phyloP scores from a whole-genome alignment of 129 eudicot genomes.

The Saussurea involucrata region DNA sequence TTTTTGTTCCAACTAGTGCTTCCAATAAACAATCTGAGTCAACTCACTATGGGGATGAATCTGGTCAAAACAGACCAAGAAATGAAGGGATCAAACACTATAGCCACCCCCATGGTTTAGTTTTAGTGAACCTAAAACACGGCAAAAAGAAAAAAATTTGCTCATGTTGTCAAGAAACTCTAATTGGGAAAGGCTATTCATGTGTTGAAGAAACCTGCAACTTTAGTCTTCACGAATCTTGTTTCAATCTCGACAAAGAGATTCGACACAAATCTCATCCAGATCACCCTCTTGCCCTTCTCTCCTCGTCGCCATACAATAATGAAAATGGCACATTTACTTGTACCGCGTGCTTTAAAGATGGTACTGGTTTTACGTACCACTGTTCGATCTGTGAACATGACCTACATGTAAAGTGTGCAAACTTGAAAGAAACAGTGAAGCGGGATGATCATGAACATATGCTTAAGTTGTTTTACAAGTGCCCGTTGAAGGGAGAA shows the following conservation, averaged over 20 bases:
- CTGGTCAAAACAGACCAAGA: constrained; percentile 8
- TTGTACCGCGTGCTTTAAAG: constrained; percentile 44
- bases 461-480: constrained; percentile 25
- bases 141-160: constrained; percentile 31
- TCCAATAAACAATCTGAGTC: constrained; percentile 1
- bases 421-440: constrained; percentile 37
- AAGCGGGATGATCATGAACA: constrained; percentile 32
- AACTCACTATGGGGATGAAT: neutral
- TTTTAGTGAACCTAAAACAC: constrained; percentile 23
- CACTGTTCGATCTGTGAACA: constrained; percentile 36
- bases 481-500: constrained; percentile 14
- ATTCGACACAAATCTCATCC: constrained; percentile 49
- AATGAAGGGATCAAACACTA: constrained; percentile 31
- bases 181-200: constrained; percentile 25
- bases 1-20: constrained; percentile 10
- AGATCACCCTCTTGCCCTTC: constrained; percentile 38
- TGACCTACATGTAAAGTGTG: constrained; percentile 49
- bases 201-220: constrained; percentile 37
- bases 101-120: constrained; percentile 52
- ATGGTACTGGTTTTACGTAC: constrained; percentile 31
- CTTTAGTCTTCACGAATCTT: constrained; percentile 48
- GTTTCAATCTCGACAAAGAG: constrained; percentile 33
- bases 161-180: constrained; percentile 41
- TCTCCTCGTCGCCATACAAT: constrained; percentile 3
- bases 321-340: constrained; percentile 18